Conservation (phyloP, 228 moss, liverwort and hornwort genomes). For the Sphagnum magellanicum region DNA sequence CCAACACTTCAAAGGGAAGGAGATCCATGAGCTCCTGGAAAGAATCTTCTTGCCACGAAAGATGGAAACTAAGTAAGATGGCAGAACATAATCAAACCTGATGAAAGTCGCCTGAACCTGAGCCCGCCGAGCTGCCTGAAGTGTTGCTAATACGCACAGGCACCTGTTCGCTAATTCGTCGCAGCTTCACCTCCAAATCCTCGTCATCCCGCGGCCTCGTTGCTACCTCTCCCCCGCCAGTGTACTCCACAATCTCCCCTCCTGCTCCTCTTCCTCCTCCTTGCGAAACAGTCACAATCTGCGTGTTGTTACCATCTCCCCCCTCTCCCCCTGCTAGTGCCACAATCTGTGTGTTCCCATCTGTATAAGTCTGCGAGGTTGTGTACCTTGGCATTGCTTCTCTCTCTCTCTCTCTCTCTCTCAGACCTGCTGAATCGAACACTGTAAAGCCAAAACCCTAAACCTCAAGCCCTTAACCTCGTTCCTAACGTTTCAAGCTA, state of each 20-base stretch:
- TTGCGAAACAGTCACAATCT: conserved; percentile 71
- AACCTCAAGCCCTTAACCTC: too few species aligned
- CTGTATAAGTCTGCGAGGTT: conserved; percentile 68
- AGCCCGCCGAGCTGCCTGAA: conserved; percentile 97
- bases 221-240: conserved; percentile 37
- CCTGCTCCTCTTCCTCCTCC: conserved; percentile 27
- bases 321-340: conserved; percentile 50
- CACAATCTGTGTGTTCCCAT: conserved; percentile 83
- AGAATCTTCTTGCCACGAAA: neutral
- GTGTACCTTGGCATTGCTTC: conserved; percentile 67
- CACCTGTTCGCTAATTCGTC: conserved; percentile 96
- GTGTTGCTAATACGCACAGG: conserved; percentile 98
- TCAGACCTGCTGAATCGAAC: too few species aligned
- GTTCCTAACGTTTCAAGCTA: too few species aligned
- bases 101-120: conserved; percentile 97
- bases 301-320: conserved; percentile 48
- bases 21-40: neutral
- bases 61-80: neutral
- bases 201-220: conserved; percentile 74
- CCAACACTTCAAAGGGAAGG: neutral
- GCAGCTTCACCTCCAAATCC: conserved; percentile 98
- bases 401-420: too few species aligned
- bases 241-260: conserved; percentile 75
- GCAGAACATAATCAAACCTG: conserved; percentile 39
- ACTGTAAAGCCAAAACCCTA: too few species aligned